Base-by-base conservation (phyloP, 2,329 filamentous ascomycete species). In the Penicillium carneum region DNA sequence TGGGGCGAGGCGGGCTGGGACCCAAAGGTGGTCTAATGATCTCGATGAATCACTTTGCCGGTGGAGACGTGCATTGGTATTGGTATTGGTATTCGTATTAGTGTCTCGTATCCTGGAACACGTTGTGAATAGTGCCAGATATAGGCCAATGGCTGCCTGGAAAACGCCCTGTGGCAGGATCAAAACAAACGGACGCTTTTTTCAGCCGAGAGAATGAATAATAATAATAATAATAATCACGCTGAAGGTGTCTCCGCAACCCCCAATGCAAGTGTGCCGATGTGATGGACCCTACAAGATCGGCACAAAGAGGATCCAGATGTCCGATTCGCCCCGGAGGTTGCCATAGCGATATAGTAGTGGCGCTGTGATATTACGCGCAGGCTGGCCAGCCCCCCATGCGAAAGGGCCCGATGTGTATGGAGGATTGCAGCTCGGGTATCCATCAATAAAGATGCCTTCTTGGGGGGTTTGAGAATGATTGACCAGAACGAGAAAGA, bases 301-400 rank as follows among this genome's bases (percentile, higher is more conserved):
- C 57, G 57, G 43, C 57, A 48, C 55, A 47, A 60, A 55, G 45
- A 38, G 41, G 57, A 55, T 38, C 63, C 51, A 54, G 58, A 62
- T 64, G 49, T 64, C 64, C 64, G 63, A 66, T 64, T 64, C 59
- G 62, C 57, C 64, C 64, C 64, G 59, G 53, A 48, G 45, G 64
- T 66, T 66, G 64, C 62, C 43, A 64, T 64, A 56, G 62, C 14
- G 54, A 66, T 58, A 1, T 16, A 8, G n/a, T 20, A 8, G 41
- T 52, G 54, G 49, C 43, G 49, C 38, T 41, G 14, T 50, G 57
- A 51, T 18, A 18, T 54, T 64, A 58, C 55, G 50, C 41, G 56
- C 55, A 51, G 61, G 55, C 52, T 59, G 60, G 61, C 62, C 61
- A 63, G 54, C 53, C 46, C 39, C 57, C 62, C 63, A 64, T 65